Conservation (phyloP, 2,329 filamentous ascomycete species). For the Thermoascus crustaceus region DNA sequence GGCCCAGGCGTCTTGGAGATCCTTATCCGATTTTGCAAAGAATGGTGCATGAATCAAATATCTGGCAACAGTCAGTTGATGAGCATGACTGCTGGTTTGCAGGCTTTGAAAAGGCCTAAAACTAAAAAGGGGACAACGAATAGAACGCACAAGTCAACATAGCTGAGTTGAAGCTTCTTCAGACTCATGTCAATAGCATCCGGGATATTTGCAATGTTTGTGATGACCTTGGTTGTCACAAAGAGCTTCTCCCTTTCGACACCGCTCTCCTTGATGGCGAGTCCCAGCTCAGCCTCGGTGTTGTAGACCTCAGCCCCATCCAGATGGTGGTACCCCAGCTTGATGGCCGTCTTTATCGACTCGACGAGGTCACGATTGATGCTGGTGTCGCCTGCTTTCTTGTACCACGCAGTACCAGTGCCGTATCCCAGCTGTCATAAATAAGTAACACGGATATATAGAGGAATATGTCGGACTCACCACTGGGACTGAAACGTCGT, state of each 20-base stretch:
- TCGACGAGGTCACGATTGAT: conserved; percentile 50
- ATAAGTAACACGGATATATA: conserved; percentile 1
- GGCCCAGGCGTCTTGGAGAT: conserved; percentile 52
- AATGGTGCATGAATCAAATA: conserved; percentile 57
- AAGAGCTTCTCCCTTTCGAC: conserved; percentile 42
- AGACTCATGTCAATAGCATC: conserved; percentile 48
- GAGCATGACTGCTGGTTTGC: not conserved
- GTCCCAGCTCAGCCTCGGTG: conserved; percentile 42
- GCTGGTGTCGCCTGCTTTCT: conserved; percentile 38
- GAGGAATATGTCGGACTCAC: conserved; percentile 24
- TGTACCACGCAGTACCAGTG: conserved; percentile 58
- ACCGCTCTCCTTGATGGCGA: conserved; percentile 41
- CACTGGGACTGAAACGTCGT: conserved; percentile 49
- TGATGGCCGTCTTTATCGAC: conserved; percentile 48
- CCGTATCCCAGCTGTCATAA: conserved; percentile 49
- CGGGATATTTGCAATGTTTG: conserved; percentile 48
- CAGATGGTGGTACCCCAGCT: conserved; percentile 53
- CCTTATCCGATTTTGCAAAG: conserved; percentile 45
- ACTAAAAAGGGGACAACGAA: not conserved
- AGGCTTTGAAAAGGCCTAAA: not conserved
- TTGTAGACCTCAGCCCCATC: conserved; percentile 54
- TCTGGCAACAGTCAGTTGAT: too few relatives aligned
- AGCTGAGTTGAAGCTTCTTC: conserved; percentile 52
- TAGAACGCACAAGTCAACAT: conserved; percentile 51
- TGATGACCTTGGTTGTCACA: conserved; percentile 50